Base-by-base conservation (phyloP, 371 early-diverging fungal species). In the Actinomortierella ambigua region DNA sequence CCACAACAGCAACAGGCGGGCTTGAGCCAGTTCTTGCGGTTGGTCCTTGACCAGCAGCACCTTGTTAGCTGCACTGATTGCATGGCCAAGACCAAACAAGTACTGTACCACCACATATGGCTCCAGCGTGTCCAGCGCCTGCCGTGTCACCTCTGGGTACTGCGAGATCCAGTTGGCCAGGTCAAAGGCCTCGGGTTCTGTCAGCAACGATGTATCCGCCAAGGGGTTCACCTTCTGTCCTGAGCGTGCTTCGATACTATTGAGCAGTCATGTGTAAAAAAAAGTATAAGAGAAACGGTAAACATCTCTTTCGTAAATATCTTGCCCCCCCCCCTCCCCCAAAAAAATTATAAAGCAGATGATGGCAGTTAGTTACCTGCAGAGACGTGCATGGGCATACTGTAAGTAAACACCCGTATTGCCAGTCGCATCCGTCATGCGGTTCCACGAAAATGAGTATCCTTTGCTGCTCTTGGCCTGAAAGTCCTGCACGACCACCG, bases 321-420 rank as follows among this genome's bases (percentile, higher is more conserved):
- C n/a, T n/a, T n/a, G n/a, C n/a, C n/a, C n/a, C n/a, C n/a, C n/a
- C n/a, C n/a, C n/a, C n/a, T n/a, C n/a, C n/a, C n/a, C 46, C 20
- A 20, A 41, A 14, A 47, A 40, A 18, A 20, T n/a, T 20, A 43
- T n/a, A n/a, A n/a, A n/a, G 40, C 41, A 13, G 9, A 42, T 13
- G 28, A 22, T 9, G 39, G 1, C 9, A 48, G 18, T 9, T n/a
- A 29, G 77, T 65, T 73, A 83, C 81, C 86, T 84, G 76, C 94
- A 93, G 4, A 94, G 83, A 41, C 96, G 90, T 13, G 97, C 92
- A 79, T 97, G 93, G 15, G 97, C 93, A 77, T 92, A 99, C 82
- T 99, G 99, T 9, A 99, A 77, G 79, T 97, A 99, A 7, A 98
- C 95, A 2, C 99, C 99, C 1, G 99, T 99, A 77, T 96, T 95